A percentile compares a stretch with the other conserved stretches of the same genome.
Evolutionary conservation across 805 yeast genomes (phyloP).

Genomic region (Lachancea lanzarotensis): DNA sequence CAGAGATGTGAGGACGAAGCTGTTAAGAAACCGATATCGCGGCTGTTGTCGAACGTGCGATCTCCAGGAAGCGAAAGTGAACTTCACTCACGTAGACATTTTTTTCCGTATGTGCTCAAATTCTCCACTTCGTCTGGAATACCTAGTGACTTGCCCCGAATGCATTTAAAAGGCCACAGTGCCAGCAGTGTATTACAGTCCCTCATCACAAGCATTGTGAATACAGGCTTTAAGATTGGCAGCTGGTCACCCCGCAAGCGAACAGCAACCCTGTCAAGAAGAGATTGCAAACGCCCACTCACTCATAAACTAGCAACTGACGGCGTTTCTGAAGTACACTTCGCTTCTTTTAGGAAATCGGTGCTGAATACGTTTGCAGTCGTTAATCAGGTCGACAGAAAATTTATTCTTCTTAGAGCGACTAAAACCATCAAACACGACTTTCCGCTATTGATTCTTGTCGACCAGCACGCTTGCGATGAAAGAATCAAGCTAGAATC

Average conservation of each 20-base stretch:
- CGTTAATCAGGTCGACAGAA: conserved; percentile 54
- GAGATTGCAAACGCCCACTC: not conserved
- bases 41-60: conserved; percentile 15
- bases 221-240: not conserved
- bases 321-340: not conserved
- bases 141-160: not conserved
- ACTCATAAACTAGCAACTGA: not conserved
- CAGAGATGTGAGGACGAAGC: conserved; percentile 25
- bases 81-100: not conserved
- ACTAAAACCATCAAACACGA: conserved; percentile 1
- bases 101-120: not conserved
- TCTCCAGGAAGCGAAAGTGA: conserved; percentile 2
- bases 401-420: conserved; percentile 49
- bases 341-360: not conserved
- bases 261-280: not conserved
- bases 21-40: conserved; percentile 16
- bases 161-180: not conserved
- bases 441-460: conserved; percentile 31
- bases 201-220: not conserved
- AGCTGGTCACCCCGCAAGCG: not conserved
- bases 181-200: not conserved
- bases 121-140: not conserved
- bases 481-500: conserved; percentile 63
- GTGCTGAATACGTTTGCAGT: conserved; percentile 24
- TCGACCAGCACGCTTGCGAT: conserved; percentile 86